phyloP scores from a whole-genome alignment of 352 stramenopile genomes.

The Globisporangium lucens region DNA sequence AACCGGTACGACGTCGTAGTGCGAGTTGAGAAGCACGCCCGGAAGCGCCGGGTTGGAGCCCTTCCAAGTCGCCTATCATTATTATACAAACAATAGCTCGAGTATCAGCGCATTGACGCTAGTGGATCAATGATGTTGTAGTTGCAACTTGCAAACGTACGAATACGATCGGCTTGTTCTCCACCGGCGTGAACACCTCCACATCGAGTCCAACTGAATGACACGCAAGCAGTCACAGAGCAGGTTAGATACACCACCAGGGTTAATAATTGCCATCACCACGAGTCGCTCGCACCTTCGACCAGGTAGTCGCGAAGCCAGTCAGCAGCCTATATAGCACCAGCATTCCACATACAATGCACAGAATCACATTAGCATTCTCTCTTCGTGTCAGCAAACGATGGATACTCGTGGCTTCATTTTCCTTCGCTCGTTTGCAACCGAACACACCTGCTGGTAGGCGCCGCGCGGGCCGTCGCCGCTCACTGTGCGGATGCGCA shows the following conservation, averaged over 20 bases:
- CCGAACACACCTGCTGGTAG: slow-evolving; percentile 50
- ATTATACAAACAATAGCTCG: background rate
- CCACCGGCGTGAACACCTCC: slow-evolving; percentile 48
- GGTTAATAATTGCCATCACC: too few relatives aligned
- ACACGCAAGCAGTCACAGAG: slow-evolving; percentile 11
- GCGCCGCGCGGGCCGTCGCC: slow-evolving; percentile 55
- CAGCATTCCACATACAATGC: background rate
- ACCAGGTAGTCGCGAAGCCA: slow-evolving; percentile 57
- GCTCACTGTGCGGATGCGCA: slow-evolving; percentile 78
- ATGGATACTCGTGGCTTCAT: background rate
- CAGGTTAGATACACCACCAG: too few relatives aligned
- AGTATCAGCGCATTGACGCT: too few relatives aligned
- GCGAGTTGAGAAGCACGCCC: slow-evolving; percentile 89
- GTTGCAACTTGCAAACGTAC: slow-evolving; percentile 24
- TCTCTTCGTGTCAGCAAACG: too few relatives aligned
- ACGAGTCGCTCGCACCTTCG: slow-evolving; percentile 15
- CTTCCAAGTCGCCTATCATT: slow-evolving; percentile 54
- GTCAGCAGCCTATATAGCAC: slow-evolving; percentile 29
- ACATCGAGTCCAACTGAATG: slow-evolving; percentile 14
- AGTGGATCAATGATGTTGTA: too few relatives aligned
- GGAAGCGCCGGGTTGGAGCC: slow-evolving; percentile 61
- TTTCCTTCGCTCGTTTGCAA: too few relatives aligned
- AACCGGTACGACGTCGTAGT: slow-evolving; percentile 95
- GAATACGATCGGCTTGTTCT: slow-evolving; percentile 90
- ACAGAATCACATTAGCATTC: background rate